phyloP scores from a whole-genome alignment of 805 yeast genomes.

The Candida taoyuanica region DNA sequence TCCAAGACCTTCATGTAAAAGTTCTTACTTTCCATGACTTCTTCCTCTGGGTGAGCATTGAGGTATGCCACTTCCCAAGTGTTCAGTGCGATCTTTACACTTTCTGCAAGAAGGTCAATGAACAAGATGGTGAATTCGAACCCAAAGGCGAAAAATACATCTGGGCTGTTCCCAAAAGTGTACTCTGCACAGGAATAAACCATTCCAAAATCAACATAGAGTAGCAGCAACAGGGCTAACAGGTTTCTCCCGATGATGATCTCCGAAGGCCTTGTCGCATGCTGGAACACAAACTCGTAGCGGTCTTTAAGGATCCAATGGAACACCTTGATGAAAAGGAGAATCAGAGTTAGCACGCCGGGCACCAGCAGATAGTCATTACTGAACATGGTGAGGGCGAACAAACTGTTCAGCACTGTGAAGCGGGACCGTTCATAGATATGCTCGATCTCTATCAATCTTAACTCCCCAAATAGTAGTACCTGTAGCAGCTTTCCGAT shows the following conservation, averaged over 20 bases:
- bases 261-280: conserved; percentile 30
- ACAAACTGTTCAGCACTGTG: conserved; percentile 56
- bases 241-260: conserved; percentile 38
- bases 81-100: conserved; percentile 46
- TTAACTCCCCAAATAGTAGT: conserved; percentile 66
- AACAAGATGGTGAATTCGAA: conserved; percentile 69
- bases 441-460: conserved; percentile 74
- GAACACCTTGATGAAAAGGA: conserved; percentile 58
- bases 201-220: conserved; percentile 46
- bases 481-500: conserved; percentile 47
- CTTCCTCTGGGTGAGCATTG: conserved; percentile 46
- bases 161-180: conserved; percentile 37
- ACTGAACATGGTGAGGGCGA: conserved; percentile 51
- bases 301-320: conserved; percentile 65
- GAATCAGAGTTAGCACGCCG: conserved; percentile 31
- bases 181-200: conserved; percentile 51
- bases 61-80: conserved; percentile 53
- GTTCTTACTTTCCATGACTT: conserved; percentile 68
- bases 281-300: conserved; percentile 44
- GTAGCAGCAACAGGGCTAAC: conserved; percentile 40
- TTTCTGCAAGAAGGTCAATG: conserved; percentile 44
- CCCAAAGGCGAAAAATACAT: conserved; percentile 62
- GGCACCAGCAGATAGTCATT: conserved; percentile 45
- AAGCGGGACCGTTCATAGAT: conserved; percentile 61
- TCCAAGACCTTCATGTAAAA: conserved; percentile 55